Conservation (phyloP, 1,284 basidiomycete species). For the Coniophora puteana region DNA sequence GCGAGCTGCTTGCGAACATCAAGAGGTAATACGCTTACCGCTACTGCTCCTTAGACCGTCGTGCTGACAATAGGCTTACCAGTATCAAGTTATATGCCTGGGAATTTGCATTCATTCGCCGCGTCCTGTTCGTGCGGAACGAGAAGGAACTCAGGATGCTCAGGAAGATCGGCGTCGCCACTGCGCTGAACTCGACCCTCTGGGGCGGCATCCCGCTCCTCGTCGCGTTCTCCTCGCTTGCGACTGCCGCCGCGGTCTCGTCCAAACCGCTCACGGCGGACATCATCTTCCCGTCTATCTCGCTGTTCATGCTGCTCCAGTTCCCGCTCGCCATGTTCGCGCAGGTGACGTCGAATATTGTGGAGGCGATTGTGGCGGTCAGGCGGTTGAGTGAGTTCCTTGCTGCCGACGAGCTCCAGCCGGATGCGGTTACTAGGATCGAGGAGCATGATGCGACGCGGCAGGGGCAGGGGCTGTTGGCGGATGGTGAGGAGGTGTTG, state of each 20-base stretch:
- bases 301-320: conserved; percentile 86
- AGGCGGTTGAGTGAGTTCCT: conserved; percentile 80
- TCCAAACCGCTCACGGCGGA: conserved; percentile 81
- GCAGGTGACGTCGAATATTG: conserved; percentile 71
- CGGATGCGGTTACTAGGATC: conserved; percentile 60
- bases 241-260: conserved; percentile 72
- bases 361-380: conserved; percentile 86
- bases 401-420: conserved; percentile 76
- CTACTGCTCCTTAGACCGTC: neutral
- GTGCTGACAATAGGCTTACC: neutral
- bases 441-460: conserved; percentile 28
- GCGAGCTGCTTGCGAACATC: conserved; percentile 85
- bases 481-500: conserved; percentile 43
- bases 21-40: conserved; percentile 52
- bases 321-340: conserved; percentile 87
- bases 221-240: conserved; percentile 88
- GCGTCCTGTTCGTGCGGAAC: conserved; percentile 77
- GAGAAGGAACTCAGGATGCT: conserved; percentile 83
- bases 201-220: conserved; percentile 74
- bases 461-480: conserved; percentile 1
- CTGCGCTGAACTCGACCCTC: conserved; percentile 55
- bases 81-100: conserved; percentile 82
- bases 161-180: conserved; percentile 74
- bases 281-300: conserved; percentile 92
- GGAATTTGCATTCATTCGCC: conserved; percentile 85